A percentile compares a stretch with the other conserved stretches of the same genome.
Evolutionary conservation across 345 rosid species (phyloP).

Genomic region (Eucalyptus curtisii): DNA sequence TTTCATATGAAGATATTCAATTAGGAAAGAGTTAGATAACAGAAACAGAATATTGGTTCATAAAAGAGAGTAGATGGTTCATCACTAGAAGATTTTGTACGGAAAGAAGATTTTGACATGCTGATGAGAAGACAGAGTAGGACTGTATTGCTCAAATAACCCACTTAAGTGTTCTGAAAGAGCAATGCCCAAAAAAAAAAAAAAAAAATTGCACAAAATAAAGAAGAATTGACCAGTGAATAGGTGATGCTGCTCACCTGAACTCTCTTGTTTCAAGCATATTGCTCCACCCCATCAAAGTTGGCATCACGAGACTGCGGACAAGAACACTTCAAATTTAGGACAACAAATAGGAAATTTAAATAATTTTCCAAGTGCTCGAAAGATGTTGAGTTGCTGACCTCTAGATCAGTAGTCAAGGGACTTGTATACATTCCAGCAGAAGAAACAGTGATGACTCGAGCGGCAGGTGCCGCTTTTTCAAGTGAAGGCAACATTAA

Average conservation of each 20-base stretch:
- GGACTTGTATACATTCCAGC: conserved; percentile 83
- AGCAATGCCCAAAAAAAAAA: not conserved
- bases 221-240: not conserved
- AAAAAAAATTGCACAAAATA: not conserved
- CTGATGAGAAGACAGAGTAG: not conserved
- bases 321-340: not conserved
- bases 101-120: not conserved
- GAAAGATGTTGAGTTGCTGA: not conserved
- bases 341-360: not conserved
- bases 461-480: conserved; percentile 71
- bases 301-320: conserved; percentile 47
- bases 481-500: conserved; percentile 62
- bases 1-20: not conserved
- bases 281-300: conserved; percentile 50
- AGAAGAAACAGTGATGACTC: conserved; percentile 77
- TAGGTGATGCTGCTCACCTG: conserved; percentile 31
- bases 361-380: not conserved
- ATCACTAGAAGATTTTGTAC: not conserved
- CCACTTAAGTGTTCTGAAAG: not conserved
- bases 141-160: not conserved
- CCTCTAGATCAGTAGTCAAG: conserved; percentile 78
- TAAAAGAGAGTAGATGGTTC: not conserved
- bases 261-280: conserved; percentile 75
- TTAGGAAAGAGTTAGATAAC: not conserved
- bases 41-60: not conserved